Conservation (phyloP, 2,329 filamentous ascomycete genomes). For the Zasmidium cellare region DNA sequence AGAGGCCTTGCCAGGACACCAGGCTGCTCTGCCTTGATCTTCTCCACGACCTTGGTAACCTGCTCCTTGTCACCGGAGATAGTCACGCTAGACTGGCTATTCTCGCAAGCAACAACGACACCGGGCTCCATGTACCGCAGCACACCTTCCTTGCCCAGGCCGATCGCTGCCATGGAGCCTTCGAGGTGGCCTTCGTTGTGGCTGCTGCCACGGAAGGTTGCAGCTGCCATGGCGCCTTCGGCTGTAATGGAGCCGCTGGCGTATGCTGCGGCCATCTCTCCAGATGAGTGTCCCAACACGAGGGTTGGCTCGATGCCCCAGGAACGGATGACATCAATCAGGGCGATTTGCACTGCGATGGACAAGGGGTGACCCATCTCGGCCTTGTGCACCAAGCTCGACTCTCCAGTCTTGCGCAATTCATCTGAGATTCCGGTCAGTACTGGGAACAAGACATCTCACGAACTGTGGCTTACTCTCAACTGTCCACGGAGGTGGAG, state of each 20-base stretch:
- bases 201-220: constrained; percentile 17
- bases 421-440: not conserved
- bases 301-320: constrained; percentile 23
- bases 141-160: constrained; percentile 26
- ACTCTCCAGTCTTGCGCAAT: constrained; percentile 8
- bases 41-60: constrained; percentile 31
- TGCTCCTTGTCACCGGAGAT: constrained; percentile 44
- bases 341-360: constrained; percentile 11
- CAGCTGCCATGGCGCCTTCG: constrained; percentile 11
- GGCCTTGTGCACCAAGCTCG: constrained; percentile 9
- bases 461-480: not conserved
- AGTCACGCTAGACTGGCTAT: constrained; percentile 44
- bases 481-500: not conserved
- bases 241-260: constrained; percentile 26
- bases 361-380: constrained; percentile 39
- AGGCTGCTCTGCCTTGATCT: not conserved
- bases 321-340: constrained; percentile 7
- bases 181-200: not conserved
- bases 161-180: constrained; percentile 1
- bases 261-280: constrained; percentile 38
- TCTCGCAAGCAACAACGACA: constrained; percentile 26
- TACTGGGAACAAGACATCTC: not conserved
- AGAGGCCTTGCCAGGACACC: constrained; percentile 40
- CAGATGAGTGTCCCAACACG: constrained; percentile 34
- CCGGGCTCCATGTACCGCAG: constrained; percentile 11